Conservation (phyloP, 2,329 filamentous ascomycete genomes). For the Xylaria sp. region DNA sequence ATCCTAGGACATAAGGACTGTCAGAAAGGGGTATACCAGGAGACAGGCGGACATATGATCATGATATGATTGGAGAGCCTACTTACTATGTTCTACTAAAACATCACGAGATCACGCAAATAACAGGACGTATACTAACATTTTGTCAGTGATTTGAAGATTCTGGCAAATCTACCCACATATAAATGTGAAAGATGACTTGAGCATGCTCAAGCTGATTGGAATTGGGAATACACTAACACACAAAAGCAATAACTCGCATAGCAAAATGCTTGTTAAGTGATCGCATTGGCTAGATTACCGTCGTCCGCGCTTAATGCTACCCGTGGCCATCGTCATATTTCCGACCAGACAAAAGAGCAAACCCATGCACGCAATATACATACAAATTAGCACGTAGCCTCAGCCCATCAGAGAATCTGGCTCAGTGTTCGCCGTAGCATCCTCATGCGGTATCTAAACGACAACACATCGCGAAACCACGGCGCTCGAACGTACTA, state of each 20-base stretch:
- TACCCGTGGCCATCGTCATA: background rate
- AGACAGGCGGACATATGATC: too few relatives aligned
- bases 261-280: background rate
- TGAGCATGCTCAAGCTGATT: too few relatives aligned
- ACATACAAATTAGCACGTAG: background rate
- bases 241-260: background rate
- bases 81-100: too few relatives aligned
- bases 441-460: background rate
- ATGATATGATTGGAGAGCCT: too few relatives aligned
- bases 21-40: too few relatives aligned
- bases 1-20: too few relatives aligned
- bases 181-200: too few relatives aligned
- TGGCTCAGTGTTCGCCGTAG: background rate
- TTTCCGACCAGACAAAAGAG: background rate
- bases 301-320: background rate
- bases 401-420: background rate
- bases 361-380: background rate
- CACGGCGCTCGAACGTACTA: background rate
- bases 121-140: too few relatives aligned
- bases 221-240: background rate
- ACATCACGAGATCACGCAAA: too few relatives aligned
- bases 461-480: background rate
- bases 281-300: background rate
- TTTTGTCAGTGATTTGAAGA: too few relatives aligned
- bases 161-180: too few relatives aligned